Percentiles rank a stretch among this genome's conserved stretches.
Conservation (phyloP, 805 yeast species). For the Sugiyamaella valdiviana region DNA sequence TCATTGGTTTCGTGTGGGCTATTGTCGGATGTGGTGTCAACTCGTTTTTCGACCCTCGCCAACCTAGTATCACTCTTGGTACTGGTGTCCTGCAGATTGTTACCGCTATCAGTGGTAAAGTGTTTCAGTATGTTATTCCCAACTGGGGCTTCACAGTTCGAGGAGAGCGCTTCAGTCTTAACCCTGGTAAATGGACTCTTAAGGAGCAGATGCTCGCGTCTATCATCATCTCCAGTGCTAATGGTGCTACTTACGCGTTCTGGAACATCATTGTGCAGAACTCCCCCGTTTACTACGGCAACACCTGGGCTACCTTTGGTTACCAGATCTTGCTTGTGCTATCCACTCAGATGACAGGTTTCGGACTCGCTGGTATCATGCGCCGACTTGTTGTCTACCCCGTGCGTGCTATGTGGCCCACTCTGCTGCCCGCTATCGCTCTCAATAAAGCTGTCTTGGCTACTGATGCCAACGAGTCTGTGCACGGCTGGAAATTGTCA, state of each 20-base stretch:
- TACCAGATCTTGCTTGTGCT: conserved; percentile 42
- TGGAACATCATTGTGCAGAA: conserved; percentile 19
- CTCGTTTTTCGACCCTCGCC: conserved; percentile 51
- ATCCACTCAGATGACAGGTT: conserved; percentile 50
- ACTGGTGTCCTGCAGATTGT: conserved; percentile 39
- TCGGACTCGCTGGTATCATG: conserved; percentile 50
- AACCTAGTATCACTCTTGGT: conserved; percentile 42
- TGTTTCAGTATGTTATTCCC: conserved; percentile 38
- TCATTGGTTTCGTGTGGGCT: conserved; percentile 36
- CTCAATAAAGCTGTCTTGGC: conserved; percentile 41
- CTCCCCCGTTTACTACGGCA: conserved; percentile 13
- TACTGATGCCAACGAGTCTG: conserved; percentile 19
- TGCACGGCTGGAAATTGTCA: conserved; percentile 52
- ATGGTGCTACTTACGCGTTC: conserved; percentile 10
- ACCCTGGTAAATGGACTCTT: conserved; percentile 55
- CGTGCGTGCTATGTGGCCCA: conserved; percentile 42
- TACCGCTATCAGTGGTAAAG: conserved; percentile 51
- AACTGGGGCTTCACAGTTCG: conserved; percentile 38
- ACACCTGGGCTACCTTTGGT: conserved; percentile 34
- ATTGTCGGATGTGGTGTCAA: conserved; percentile 49
- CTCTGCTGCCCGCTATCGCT: conserved; percentile 52
- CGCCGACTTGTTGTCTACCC: conserved; percentile 45
- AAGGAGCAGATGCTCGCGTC: conserved; percentile 64
- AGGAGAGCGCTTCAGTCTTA: conserved; percentile 40
- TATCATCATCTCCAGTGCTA: conserved; percentile 9